phyloP scores from a whole-genome alignment of 495 filamentous ascomycete genomes.

The Astrothelium macrocarpum region DNA sequence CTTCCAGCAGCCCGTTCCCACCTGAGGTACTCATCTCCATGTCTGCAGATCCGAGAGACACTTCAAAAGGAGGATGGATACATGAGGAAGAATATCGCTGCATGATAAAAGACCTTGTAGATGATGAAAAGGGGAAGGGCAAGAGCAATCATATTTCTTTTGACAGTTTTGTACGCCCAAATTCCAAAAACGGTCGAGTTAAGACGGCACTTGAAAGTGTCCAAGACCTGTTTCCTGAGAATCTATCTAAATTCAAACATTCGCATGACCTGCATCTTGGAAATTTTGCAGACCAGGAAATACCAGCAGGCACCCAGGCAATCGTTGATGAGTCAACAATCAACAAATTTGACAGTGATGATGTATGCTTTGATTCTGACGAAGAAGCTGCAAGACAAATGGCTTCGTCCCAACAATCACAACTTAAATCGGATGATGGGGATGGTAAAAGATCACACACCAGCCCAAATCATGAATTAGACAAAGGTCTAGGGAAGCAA shows the following conservation, averaged over 20 bases:
- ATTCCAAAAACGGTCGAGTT: conserved; percentile 47
- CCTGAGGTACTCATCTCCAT: conserved; percentile 73
- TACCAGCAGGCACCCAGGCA: conserved; percentile 13
- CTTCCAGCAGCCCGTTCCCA: conserved; percentile 64
- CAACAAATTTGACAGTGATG: conserved; percentile 36
- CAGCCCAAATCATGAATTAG: background rate
- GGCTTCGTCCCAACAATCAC: conserved; percentile 15
- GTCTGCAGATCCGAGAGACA: conserved; percentile 68
- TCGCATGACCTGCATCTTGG: background rate
- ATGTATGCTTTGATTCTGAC: conserved; percentile 44
- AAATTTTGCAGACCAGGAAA: background rate
- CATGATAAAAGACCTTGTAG: conserved; percentile 49
- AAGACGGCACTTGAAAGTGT: conserved; percentile 73
- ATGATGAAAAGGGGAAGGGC: conserved; percentile 49
- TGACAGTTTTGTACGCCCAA: conserved; percentile 48
- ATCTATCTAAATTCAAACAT: conserved; percentile 28
- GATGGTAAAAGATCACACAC: background rate
- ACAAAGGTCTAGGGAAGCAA: too few species aligned
- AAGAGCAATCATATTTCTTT: conserved; percentile 46
- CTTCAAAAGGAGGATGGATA: conserved; percentile 66
- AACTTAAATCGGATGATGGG: background rate
- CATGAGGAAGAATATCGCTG: conserved; percentile 77
- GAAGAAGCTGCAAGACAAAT: conserved; percentile 33
- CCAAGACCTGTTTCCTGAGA: conserved; percentile 72
- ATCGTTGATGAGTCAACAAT: conserved; percentile 42